Evolutionary conservation across 2,329 filamentous ascomycete genomes (phyloP).

Genomic region (Stachybotrys elegans): DNA sequence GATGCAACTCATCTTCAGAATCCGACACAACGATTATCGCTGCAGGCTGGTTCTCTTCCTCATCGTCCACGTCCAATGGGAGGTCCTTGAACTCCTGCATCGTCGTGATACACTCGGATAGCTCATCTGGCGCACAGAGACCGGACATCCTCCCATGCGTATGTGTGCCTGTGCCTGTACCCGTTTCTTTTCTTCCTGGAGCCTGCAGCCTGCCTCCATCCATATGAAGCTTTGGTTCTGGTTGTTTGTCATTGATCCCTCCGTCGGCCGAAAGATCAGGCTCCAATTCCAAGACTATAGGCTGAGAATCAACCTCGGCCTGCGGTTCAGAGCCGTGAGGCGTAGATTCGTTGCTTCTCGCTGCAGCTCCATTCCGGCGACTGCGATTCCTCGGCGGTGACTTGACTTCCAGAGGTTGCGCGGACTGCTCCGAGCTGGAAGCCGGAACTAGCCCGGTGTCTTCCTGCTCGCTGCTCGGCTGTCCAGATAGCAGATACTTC

Average conservation of each 20-base stretch:
- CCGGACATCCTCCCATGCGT: too few relatives aligned
- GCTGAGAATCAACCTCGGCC: constrained; percentile 16
- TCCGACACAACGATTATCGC: constrained; percentile 11
- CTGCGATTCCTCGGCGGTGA: constrained; percentile 29
- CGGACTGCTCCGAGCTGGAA: constrained; percentile 14
- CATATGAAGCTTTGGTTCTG: too few relatives aligned
- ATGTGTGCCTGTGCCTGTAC: too few relatives aligned
- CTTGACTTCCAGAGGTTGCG: constrained; percentile 45
- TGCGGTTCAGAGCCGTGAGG: constrained; percentile 13
- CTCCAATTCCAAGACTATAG: too few relatives aligned
- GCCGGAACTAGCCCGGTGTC: background rate
- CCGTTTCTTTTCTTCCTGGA: too few relatives aligned
- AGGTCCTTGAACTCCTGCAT: constrained; percentile 56
- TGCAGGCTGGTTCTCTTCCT: constrained; percentile 31
- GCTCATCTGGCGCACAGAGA: constrained; percentile 41
- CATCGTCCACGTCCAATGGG: constrained; percentile 47
- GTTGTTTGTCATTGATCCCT: too few relatives aligned
- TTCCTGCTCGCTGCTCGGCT: constrained; percentile 19
- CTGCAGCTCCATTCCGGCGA: constrained; percentile 32
- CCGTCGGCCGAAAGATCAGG: too few relatives aligned
- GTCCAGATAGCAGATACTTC: constrained; percentile 55
- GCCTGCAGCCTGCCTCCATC: too few relatives aligned
- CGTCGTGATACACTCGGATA: constrained; percentile 61
- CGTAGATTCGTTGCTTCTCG: constrained; percentile 28
- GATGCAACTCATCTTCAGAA: constrained; percentile 7